Evolutionary conservation across 176 grass and related monocot species (phyloP), one percentile per base, ranked within the genome.

Genomic region (Zizania latifolia): DNA sequence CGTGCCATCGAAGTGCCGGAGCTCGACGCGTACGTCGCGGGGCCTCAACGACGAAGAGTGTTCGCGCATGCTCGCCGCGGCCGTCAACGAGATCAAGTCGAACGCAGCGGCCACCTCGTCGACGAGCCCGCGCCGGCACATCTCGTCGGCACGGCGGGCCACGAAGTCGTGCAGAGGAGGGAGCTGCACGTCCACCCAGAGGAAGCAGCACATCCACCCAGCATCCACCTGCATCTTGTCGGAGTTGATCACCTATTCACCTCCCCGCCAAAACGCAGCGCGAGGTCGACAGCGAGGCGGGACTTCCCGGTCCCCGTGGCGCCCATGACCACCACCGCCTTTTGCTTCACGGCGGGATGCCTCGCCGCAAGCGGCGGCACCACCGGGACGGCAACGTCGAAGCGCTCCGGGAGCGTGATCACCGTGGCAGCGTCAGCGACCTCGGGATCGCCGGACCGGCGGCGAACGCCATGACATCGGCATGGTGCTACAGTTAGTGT

Each of bases 241-340:
- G 0, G 89, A 95, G 23, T 95, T 99, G 15, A 99, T 77, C 2
- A 99, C n/a, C n/a, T n/a, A n/a, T n/a, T n/a, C n/a, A n/a, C 85
- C 63, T 99, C 89, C 2, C 96, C 96, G 12, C 83, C 58, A 44
- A 92, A 78, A 5, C 53, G 82, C 60, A 51, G 72, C 16, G 96
- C 96, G 17, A 99, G 76, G 76, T 92, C 83, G 80, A 99, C 82
- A 3, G 96, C 92, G 10, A 99, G 80, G 37, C 90, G 81, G 1
- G 96, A 99, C 69, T 99, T 99, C 15, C 96, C 96, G 12, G 96
- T 92, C 12, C 89, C 96, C 1, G 96, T 99, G 10, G 92, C 85
- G n/a, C 96, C 96, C 45, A 99, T 77, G 2, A 99, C 87, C 5
- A 99, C 82, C 1, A 99, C 85, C 31, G 90, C 92, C 73, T 95